Base-by-base conservation (phyloP, 169 alveolate species). In the Theileria sp. region DNA sequence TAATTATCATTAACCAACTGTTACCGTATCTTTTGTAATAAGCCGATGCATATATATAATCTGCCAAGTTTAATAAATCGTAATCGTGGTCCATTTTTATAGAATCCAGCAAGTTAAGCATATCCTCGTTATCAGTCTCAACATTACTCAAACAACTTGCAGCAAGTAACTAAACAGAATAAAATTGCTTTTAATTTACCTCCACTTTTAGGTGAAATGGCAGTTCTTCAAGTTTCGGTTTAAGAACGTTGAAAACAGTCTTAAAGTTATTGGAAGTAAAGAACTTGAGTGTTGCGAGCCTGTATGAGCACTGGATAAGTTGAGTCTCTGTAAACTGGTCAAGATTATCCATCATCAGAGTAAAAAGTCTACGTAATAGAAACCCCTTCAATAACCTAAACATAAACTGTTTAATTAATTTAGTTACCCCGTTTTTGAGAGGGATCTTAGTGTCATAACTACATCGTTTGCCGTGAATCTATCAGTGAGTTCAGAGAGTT, bases 401-500 rank as follows among this genome's bases (percentile, higher is more conserved):
- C n/a, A 54, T n/a, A 10, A 6, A 28, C 61, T 44, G 25, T 58
- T n/a, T 21, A 28, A 15, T 44, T n/a, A 51, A 8, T 32, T 12
- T n/a, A 25, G 61, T 17, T 77, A 85, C 91, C 85, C 85, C 10
- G 77, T 79, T 26, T 79, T 73, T 6, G 87, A 44, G 2, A 85
- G 58, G 12, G 91, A 62, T 2, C 85, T 60, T 17, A 85, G 79
- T 17, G 91, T 85, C 32, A 66, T 30, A 54, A 79, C 65, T 34
- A 85, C 91, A 56, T 85, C 91, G 28, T 32, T 19, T 17, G 91
- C 85, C 9, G 87, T 85, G 72, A 85, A 85, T 28, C 91, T 32
- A 25, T 85, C 91, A 17, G 88, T 85, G 28, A 85, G 85, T 62
- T 85, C 91, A 25, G 85, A 62, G 32, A 85, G 75, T 56, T 85